Conservation (phyloP, 306 rosid genomes). For the Trifolium repens region DNA sequence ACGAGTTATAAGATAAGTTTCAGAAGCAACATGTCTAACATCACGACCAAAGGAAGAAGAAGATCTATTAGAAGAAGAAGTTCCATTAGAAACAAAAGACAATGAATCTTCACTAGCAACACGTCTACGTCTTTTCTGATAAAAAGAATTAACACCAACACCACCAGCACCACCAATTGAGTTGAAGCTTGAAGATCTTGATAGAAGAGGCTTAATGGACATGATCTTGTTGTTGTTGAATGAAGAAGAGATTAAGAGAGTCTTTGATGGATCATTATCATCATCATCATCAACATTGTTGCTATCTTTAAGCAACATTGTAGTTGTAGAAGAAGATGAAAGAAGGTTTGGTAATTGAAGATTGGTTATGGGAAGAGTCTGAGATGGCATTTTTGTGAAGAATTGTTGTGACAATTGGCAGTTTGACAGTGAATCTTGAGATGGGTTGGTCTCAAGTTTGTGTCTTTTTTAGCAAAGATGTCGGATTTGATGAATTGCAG, state of each 20-base stretch:
- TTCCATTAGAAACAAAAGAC: slow-evolving; percentile 30
- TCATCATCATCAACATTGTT: not conserved
- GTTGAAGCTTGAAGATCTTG: slow-evolving; percentile 60
- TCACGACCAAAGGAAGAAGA: slow-evolving; percentile 45
- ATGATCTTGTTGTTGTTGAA: slow-evolving; percentile 48
- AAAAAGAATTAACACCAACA: not conserved
- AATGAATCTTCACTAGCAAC: slow-evolving; percentile 62
- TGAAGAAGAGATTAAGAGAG: slow-evolving; percentile 52
- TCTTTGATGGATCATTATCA: slow-evolving; percentile 51
- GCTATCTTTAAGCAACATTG: slow-evolving; percentile 35
- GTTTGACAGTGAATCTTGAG: slow-evolving; percentile 10
- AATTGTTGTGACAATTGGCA: not conserved
- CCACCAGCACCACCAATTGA: not conserved
- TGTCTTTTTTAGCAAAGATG: not conserved
- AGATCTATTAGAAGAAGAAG: not conserved
- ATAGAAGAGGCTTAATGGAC: slow-evolving; percentile 51
- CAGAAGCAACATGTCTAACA: slow-evolving; percentile 62
- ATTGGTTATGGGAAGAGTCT: slow-evolving; percentile 57
- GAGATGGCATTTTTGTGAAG: slow-evolving; percentile 62
- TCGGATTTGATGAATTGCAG: not conserved
- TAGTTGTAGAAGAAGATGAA: slow-evolving; percentile 8
- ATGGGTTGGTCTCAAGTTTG: not conserved
- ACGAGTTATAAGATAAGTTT: slow-evolving; percentile 68
- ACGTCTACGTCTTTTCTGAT: slow-evolving; percentile 74
- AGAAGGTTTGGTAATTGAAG: slow-evolving; percentile 7